Base-by-base conservation (phyloP, 345 rosid genomes). In the Adansonia digitata region DNA sequence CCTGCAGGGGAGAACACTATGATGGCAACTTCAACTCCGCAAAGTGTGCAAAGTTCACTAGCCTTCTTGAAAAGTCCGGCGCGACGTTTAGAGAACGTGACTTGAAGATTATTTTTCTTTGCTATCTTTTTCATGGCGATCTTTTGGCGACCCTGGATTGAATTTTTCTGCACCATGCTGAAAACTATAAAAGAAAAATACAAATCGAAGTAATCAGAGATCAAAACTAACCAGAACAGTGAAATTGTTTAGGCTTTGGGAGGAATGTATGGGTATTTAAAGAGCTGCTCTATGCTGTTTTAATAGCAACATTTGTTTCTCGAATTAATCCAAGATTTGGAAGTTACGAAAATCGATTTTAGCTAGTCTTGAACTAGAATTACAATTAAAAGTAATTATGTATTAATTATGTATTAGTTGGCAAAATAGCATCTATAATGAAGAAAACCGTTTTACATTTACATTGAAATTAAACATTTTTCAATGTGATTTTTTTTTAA, bases 31-130 rank as follows among this genome's bases (percentile, higher is more conserved):
- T 84, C 84, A 4, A 74, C 85, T 5, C 85, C 88, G 42, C 86
- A 87, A 2, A 87, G 83, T 1, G 88, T 85, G 81, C 83, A 77
- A 0, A 87, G 86, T 68, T 88, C 90, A 31, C 84, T 89, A 0
- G 89, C 91, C 61, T 89, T 89, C 79, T 85, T 87, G 79, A 89
- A 84, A 1, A 87, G 80, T 1, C 89, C 88, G 0, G 86, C 71
- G 0, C 85, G 79, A 5, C 88, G 88, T 73, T 88, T 88, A 0
- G 92, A 89, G 82, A 89, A 87, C n/a, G 92, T 87, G 18, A 89
- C 89, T 39, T 85, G 85, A 3, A 76, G 80, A 24, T 78, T 77
- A 20, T 31, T 86, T 53, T 84, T 81, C 77, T 86, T 76, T 1
- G 39, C 20, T 29, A 84, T 86, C 69, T 74, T 77, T 14, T 59